A percentile compares a stretch with the other conserved stretches of the same genome.
These are phyloP conservation scores for Veloboletus limbatus DNA, from an alignment of 1,284 basidiomycete genomes.

Conservation along the genomic window DNA sequence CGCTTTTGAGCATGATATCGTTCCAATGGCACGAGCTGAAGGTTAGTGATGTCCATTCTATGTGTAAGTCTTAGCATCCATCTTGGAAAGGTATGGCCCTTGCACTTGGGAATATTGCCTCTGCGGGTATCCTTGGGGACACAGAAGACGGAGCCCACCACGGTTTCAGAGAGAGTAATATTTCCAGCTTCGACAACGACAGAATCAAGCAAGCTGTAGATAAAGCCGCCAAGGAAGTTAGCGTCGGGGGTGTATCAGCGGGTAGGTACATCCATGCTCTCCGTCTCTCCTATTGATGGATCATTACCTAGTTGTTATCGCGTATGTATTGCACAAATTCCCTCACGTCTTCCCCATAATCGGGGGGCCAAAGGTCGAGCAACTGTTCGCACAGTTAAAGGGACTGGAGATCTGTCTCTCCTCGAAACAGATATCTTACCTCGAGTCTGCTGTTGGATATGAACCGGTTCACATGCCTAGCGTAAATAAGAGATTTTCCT, in stretches of 20 bases:
- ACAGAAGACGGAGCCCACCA: no score
- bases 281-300: background rate
- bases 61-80: background rate
- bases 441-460: constrained; percentile 41
- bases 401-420: constrained; percentile 43
- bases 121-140: no score
- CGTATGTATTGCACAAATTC: constrained; percentile 45
- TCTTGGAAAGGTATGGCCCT: no score
- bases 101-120: no score
- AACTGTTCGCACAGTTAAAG: constrained; percentile 44
- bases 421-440: constrained; percentile 39
- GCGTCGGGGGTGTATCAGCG: no score
- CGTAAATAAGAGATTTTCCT: background rate
- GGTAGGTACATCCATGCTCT: background rate
- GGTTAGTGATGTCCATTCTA: constrained; percentile 29
- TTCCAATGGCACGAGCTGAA: constrained; percentile 46
- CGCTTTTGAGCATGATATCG: constrained; percentile 54
- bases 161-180: no score
- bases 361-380: constrained; percentile 47
- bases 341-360: constrained; percentile 48
- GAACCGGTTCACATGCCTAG: constrained; percentile 14
- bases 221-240: no score
- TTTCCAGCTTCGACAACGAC: no score
- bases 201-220: no score
- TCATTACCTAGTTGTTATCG: constrained; percentile 31